These are phyloP conservation scores for Canavalia ensiformis DNA, from an alignment of 306 rosid genomes.

Conservation along the genomic window DNA sequence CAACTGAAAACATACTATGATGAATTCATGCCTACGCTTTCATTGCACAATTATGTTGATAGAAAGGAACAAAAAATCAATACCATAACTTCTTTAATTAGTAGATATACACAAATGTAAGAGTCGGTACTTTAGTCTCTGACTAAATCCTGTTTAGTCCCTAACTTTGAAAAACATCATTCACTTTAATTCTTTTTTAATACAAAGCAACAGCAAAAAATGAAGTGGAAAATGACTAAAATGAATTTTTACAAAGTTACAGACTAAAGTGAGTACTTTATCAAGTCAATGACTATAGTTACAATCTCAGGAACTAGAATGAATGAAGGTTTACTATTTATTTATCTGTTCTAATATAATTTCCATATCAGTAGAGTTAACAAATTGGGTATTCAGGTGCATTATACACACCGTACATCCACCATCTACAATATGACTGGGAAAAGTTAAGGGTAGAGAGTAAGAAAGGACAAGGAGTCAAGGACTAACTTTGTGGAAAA, in stretches of 20 bases:
- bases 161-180: too few species aligned
- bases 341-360: background rate
- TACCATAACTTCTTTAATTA: background rate
- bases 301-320: background rate
- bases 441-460: background rate
- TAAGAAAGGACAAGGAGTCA: background rate
- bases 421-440: background rate
- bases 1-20: background rate
- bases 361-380: background rate
- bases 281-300: too few species aligned
- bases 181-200: too few species aligned
- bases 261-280: too few species aligned
- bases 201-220: too few species aligned
- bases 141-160: too few species aligned
- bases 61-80: background rate
- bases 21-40: background rate
- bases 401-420: background rate
- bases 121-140: too few species aligned
- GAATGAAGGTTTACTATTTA: background rate
- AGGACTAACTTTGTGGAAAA: slow-evolving; percentile 6
- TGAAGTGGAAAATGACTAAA: too few species aligned
- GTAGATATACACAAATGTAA: background rate
- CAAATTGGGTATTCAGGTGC: background rate
- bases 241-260: too few species aligned
- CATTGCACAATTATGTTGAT: background rate